phyloP scores from a whole-genome alignment of 164 flowering plant genomes.

The Saururus chinensis region DNA sequence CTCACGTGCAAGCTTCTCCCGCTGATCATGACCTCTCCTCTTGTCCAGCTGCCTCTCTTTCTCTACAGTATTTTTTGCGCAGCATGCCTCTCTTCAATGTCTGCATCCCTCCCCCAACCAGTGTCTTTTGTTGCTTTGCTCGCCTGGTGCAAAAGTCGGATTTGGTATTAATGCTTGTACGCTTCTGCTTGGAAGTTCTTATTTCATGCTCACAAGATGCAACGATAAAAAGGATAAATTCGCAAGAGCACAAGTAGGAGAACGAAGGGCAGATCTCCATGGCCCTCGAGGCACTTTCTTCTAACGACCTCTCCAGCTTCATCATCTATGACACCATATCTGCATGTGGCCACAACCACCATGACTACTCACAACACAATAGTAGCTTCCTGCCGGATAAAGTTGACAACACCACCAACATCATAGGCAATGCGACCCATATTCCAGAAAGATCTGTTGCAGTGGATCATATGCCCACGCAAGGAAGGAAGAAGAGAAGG shows the following conservation, averaged over 20 bases:
- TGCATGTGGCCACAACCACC: constrained; percentile 19
- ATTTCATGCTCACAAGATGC: background rate
- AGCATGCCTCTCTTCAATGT: too few species aligned
- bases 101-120: too few species aligned
- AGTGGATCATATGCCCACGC: constrained; percentile 9
- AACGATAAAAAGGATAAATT: too few species aligned
- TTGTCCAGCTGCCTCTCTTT: constrained; percentile 2
- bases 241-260: background rate
- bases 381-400: background rate
- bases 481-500: constrained; percentile 46
- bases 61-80: background rate
- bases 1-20: constrained; percentile 29
- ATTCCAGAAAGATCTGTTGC: background rate
- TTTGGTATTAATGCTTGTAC: constrained; percentile 7
- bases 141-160: constrained; percentile 1
- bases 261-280: constrained; percentile 6
- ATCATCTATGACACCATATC: constrained; percentile 40
- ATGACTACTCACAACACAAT: background rate
- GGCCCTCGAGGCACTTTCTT: constrained; percentile 57
- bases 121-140: background rate
- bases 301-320: constrained; percentile 44
- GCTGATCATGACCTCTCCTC: background rate
- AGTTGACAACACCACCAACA: background rate
- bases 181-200: background rate
- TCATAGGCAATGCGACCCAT: background rate